Conservation (phyloP, 345 rosid species). For the Eucalyptus erythrocorys region DNA sequence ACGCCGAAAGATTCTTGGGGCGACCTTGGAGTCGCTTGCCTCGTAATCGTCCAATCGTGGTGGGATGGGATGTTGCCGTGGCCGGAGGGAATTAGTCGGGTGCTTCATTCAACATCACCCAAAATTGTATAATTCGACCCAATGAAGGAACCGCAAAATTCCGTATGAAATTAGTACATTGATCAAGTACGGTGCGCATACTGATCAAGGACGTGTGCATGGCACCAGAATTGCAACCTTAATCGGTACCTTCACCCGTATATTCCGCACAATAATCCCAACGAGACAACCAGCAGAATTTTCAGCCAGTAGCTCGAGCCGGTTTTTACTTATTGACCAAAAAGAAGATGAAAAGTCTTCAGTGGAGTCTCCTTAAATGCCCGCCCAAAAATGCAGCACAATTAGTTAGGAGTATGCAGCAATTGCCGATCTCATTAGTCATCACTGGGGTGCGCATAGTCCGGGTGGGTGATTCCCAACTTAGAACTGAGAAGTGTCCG, state of each 20-base stretch:
- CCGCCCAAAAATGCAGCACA: neutral
- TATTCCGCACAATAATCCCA: neutral
- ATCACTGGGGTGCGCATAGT: no score
- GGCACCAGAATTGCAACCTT: neutral
- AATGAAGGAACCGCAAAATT: neutral
- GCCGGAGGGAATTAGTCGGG: neutral
- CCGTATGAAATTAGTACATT: neutral
- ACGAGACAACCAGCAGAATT: neutral
- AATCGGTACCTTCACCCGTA: neutral
- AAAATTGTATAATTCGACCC: neutral
- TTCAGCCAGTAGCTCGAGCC: neutral
- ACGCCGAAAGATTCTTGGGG: neutral
- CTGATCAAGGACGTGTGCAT: neutral
- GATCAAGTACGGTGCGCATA: neutral
- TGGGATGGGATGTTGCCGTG: neutral
- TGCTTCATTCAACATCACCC: neutral
- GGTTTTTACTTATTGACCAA: neutral
- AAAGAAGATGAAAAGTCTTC: neutral
- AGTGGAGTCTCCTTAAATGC: neutral
- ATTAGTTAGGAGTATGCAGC: neutral
- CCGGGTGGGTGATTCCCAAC: no score
- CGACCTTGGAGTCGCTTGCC: neutral
- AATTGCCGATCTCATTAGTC: neutral
- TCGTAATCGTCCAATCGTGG: neutral
- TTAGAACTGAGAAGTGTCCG: no score